Evolutionary conservation across 148 eudicot species (phyloP), one percentile per base, ranked within the genome.

Genomic region (Persicaria maculosa): DNA sequence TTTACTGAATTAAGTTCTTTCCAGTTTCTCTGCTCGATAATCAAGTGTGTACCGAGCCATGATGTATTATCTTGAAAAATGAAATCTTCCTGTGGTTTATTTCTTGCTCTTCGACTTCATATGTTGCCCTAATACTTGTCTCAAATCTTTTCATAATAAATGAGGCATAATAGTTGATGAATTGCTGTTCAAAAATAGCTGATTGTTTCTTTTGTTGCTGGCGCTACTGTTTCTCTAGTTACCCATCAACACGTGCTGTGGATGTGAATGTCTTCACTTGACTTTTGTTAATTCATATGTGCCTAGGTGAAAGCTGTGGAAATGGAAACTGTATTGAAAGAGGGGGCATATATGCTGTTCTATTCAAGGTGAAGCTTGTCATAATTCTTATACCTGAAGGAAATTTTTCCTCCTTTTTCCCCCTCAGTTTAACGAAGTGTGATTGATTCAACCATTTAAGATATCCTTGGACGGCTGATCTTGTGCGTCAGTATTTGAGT

Each of bases 281-380:
- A 58, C 20, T 6, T 17, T 58, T 19, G 6, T 58, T 7, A 55
- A 6, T 55, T 15, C 6, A 1, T 55, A 55, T 7, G 7, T 59
- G 77, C 36, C 61, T 80, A 93, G 98, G 98, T 93, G 65, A 82
- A 79, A 77, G 74, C 81, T 17, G 98, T 93, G 81, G 96, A 86
- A 46, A 80, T 84, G 61, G 85, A 79, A 61, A 82, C 71, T n/a
- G 98, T 93, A 74, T 83, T 91, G 77, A 80, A 85, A 74, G 82
- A 87, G 78, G 89, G 87, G 25, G 98, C 98, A 43, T 93, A 93
- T 82, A 90, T 93, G 93, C 96, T 93, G 74, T 85, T 93, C 43
- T 93, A 93, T 81, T 88, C 98, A 43, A 90, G 98, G 96, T 91
- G 70, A 85, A 53, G 48, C 47, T 54, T 2, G 4, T 73, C 43